These are phyloP conservation scores for Lasiodiplodia sp. DNA, from an alignment of 2,329 filamentous ascomycete genomes.

Conservation along the genomic window DNA sequence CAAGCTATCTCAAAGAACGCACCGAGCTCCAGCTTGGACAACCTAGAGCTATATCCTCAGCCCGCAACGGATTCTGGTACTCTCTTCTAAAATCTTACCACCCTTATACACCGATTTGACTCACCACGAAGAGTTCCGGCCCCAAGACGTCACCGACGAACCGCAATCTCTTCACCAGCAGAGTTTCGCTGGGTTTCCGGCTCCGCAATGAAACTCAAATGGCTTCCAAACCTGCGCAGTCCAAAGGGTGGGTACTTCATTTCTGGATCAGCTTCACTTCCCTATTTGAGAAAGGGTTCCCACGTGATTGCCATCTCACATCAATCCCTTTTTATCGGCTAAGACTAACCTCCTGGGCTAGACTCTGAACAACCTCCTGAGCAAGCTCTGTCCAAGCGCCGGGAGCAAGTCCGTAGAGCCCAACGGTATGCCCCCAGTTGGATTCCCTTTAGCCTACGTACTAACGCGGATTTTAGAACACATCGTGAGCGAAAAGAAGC, in stretches of 20 bases:
- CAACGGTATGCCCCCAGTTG: slow-evolving; percentile 38
- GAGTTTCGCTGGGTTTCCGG: too few species aligned
- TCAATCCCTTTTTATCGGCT: not conserved
- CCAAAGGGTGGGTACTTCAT: not conserved
- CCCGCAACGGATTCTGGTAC: not conserved
- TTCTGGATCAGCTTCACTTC: not conserved
- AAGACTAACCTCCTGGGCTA: not conserved
- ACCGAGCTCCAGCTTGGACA: too few species aligned
- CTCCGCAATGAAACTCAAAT: not conserved
- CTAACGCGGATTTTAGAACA: slow-evolving; percentile 34
- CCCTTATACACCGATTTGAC: not conserved
- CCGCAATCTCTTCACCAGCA: not conserved
- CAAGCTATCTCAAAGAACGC: not conserved
- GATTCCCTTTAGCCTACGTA: not conserved
- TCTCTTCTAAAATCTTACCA: not conserved
- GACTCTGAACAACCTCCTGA: not conserved
- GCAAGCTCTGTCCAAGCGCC: slow-evolving; percentile 35
- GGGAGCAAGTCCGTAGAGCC: slow-evolving; percentile 48
- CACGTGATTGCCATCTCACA: too few species aligned
- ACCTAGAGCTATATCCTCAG: not conserved
- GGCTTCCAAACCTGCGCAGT: not conserved
- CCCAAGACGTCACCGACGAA: not conserved
- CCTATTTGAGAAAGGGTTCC: not conserved
- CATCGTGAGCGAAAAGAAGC: slow-evolving; percentile 45
- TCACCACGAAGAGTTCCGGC: not conserved